Evolutionary conservation across 2,329 filamentous ascomycete species (phyloP), one percentile per base, ranked within the genome.

Genomic region (Seiridium unicorne): DNA sequence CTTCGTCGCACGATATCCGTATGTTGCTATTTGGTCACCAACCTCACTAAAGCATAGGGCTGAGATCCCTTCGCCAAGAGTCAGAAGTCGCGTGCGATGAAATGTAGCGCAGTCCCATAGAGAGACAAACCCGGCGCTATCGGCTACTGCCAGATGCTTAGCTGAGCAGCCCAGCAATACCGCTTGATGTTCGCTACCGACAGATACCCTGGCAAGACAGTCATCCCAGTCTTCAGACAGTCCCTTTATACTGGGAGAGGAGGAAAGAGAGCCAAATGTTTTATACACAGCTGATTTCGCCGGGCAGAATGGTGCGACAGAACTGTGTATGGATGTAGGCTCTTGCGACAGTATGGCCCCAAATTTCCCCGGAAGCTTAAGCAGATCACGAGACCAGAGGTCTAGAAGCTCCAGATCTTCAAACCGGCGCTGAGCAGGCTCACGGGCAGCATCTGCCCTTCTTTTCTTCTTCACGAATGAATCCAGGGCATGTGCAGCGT

Each of bases 321-420:
- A 58, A n/a, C n/a, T 51, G n/a, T 59, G 40, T 11, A 61, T 59
- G 3, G 51, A 47, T 3, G 38, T 34, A 10, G 60, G 60, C 31
- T 61, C 49, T 10, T 32, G 51, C 11, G 40, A 60, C 57, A 49
- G 35, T 6, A 49, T 48, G 3, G 53, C 57, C 5, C 58, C 58
- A 18, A 60, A 65, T 44, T 60, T 61, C 3, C 58, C 62, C 3
- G 61, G 31, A 31, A 65, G 32, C 47, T 62, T 65, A 5, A 55
- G 51, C 1, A 65, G 54, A 38, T 65, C 63, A 3, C 55, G 44
- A 13, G 60, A 55, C 63, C 63, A 64, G n/a, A 55, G 32, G 3
- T 47, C 53, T 10, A 65, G 48, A 0, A 65, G 32, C 8, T 63
- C 58, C 32, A 64, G 51, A n/a, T 64, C 60, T 5, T 42, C 26